Percentiles rank a stretch among this genome's conserved stretches.
Conservation (phyloP, 2,329 filamentous ascomycete species). For the Nigrospora oryzae region DNA sequence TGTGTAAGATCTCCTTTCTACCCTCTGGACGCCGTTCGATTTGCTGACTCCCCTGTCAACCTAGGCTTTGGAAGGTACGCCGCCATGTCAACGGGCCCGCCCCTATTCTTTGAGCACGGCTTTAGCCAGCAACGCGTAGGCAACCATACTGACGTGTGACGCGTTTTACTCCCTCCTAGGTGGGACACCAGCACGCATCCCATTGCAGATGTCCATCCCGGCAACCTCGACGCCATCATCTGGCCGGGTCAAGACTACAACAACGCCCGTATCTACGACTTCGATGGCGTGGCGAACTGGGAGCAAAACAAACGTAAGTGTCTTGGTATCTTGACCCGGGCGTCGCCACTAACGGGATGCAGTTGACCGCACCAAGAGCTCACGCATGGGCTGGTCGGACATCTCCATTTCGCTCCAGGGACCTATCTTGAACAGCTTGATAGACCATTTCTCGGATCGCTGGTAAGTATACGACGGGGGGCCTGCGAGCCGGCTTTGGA, state of each 20-base stretch:
- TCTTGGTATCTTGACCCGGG: background rate
- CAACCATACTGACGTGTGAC: too few species aligned
- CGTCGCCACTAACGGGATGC: constrained; percentile 4
- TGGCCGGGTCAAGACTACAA: constrained; percentile 93
- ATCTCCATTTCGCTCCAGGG: constrained; percentile 70
- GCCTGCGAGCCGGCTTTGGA: too few species aligned
- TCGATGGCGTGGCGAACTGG: constrained; percentile 68
- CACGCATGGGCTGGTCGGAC: constrained; percentile 91
- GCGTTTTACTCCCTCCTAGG: background rate
- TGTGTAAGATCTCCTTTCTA: constrained; percentile 42
- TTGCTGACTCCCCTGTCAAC: too few species aligned
- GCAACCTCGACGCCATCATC: constrained; percentile 64
- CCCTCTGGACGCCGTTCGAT: too few species aligned
- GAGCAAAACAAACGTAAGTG: constrained; percentile 66
- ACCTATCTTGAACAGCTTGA: constrained; percentile 65
- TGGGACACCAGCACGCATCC: constrained; percentile 45
- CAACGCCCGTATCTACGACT: constrained; percentile 78
- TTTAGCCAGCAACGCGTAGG: background rate
- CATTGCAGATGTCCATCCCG: constrained; percentile 76
- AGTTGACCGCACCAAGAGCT: constrained; percentile 69
- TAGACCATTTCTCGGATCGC: constrained; percentile 71
- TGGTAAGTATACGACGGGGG: constrained; percentile 41
- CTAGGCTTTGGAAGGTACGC: too few species aligned
- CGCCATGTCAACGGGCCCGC: too few species aligned
- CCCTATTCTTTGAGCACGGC: too few species aligned